Percentiles rank a stretch among this genome's conserved stretches.
Evolutionary conservation across 176 grass and related monocot species (phyloP).

Genomic region (Sorghum bicolor): Sorghum_bicolor_NCBIv3 NC_012879.2:56595501-56596000

Average conservation of each 20-base stretch:
- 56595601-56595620: too few relatives aligned
- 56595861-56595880: conserved; percentile 23
- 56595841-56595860: neutral
- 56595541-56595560: too few relatives aligned
- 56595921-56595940: conserved; percentile 31
- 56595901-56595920: conserved; percentile 35
- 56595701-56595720: conserved; percentile 17
- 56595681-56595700: conserved; percentile 33
- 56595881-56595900: conserved; percentile 25
- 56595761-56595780: conserved; percentile 24
- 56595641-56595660: too few relatives aligned
- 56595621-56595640: too few relatives aligned
- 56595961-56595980: neutral
- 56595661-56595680: conserved; percentile 2
- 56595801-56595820: neutral
- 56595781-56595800: conserved; percentile 4
- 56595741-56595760: conserved; percentile 2
- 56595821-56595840: neutral
- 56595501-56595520: too few relatives aligned
- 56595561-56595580: too few relatives aligned
- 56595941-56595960: conserved; percentile 5
- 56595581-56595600: too few relatives aligned
- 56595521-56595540: too few relatives aligned
- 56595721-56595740: conserved; percentile 42
- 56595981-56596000: conserved; percentile 47